Conservation (phyloP, 1,139 yeast genomes). For the Candida tetrigidarum region DNA sequence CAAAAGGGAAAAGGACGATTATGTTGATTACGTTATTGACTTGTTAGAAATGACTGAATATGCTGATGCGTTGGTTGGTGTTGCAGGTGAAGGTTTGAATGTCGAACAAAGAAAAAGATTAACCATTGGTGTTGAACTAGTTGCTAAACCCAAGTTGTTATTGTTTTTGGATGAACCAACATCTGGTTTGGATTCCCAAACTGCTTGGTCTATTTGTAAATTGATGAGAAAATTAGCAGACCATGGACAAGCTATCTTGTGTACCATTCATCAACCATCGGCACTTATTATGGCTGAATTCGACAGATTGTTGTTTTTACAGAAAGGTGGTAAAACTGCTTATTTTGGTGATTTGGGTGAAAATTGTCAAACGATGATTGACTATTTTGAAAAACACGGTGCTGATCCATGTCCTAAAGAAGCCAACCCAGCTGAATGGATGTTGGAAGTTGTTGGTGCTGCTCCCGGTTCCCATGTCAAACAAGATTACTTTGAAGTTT, state of each 20-base stretch:
- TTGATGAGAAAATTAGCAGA: slow-evolving; percentile 45
- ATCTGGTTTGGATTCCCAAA: slow-evolving; percentile 45
- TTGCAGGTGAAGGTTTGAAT: slow-evolving; percentile 45
- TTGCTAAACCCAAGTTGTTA: slow-evolving; percentile 40
- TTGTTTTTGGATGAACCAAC: slow-evolving; percentile 43
- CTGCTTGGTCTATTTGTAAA: slow-evolving; percentile 47
- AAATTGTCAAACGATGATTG: slow-evolving; percentile 49
- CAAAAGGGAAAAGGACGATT: slow-evolving; percentile 34
- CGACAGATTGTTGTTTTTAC: slow-evolving; percentile 39
- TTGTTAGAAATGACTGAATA: slow-evolving; percentile 23
- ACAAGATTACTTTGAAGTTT: slow-evolving; percentile 38
- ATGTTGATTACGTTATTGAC: slow-evolving; percentile 39
- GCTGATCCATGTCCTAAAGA: slow-evolving; percentile 40
- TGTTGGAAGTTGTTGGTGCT: slow-evolving; percentile 55
- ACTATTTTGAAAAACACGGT: slow-evolving; percentile 62
- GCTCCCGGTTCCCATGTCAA: slow-evolving; percentile 40
- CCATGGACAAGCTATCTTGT: slow-evolving; percentile 44
- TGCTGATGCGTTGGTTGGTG: slow-evolving; percentile 46
- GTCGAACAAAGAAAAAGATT: slow-evolving; percentile 44
- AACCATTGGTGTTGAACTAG: slow-evolving; percentile 45
- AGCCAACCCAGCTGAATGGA: slow-evolving; percentile 63
- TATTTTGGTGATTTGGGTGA: slow-evolving; percentile 69
- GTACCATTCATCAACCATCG: slow-evolving; percentile 47
- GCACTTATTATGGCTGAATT: slow-evolving; percentile 39
- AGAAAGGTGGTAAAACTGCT: slow-evolving; percentile 59